These are phyloP conservation scores for Gymnopus androsaceus DNA, from an alignment of 1,284 basidiomycete species.

Conservation along the genomic window DNA sequence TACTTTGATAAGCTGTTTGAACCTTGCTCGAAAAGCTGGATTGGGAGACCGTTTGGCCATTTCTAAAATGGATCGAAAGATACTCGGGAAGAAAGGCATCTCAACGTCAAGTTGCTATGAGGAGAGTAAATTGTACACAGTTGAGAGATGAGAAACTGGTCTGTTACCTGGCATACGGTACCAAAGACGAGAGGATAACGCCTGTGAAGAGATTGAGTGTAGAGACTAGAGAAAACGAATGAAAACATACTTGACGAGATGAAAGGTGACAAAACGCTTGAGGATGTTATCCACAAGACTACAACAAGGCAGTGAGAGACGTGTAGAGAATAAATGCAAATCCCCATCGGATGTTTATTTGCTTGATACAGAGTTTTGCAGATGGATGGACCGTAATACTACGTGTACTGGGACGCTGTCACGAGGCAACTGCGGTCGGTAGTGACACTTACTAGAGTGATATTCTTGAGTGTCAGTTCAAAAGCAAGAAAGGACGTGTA, in stretches of 20 bases:
- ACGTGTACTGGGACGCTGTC: constrained; percentile 35
- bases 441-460: constrained; percentile 45
- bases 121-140: too few species aligned
- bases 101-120: constrained; percentile 67
- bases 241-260: constrained; percentile 57
- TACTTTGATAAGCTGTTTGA: constrained; percentile 52
- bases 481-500: constrained; percentile 28
- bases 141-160: too few species aligned
- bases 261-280: constrained; percentile 53
- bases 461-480: not conserved
- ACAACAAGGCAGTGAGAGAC: constrained; percentile 51
- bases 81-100: constrained; percentile 45
- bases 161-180: constrained; percentile 60
- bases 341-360: constrained; percentile 18
- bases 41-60: constrained; percentile 57
- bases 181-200: constrained; percentile 78
- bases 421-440: constrained; percentile 40
- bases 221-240: constrained; percentile 17
- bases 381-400: constrained; percentile 49
- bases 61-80: constrained; percentile 51
- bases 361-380: constrained; percentile 55
- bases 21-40: constrained; percentile 45
- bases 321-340: constrained; percentile 45
- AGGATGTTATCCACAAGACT: constrained; percentile 53
- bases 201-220: constrained; percentile 37